phyloP scores from a whole-genome alignment of 2,329 filamentous ascomycete genomes.

The Diaporthe ampelina region DNA sequence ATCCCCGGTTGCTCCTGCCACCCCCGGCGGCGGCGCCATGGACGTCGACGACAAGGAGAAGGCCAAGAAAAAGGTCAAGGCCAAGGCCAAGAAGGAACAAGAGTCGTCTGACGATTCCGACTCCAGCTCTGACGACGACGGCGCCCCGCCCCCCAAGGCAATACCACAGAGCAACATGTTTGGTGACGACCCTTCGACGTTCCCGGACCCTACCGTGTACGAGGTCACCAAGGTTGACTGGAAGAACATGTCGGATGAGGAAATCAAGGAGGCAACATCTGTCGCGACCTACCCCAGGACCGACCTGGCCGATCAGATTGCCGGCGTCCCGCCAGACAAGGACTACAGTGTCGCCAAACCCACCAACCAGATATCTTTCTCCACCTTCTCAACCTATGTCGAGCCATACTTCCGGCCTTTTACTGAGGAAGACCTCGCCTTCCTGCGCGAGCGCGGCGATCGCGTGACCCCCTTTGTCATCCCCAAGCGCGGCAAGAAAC shows the following conservation, averaged over 20 bases:
- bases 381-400: slow-evolving; percentile 91
- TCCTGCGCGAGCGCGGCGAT: slow-evolving; percentile 91
- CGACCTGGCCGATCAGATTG: slow-evolving; percentile 87
- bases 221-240: slow-evolving; percentile 81
- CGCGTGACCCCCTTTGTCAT: slow-evolving; percentile 86
- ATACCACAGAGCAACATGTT: slow-evolving; percentile 88
- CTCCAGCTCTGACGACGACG: slow-evolving; percentile 70
- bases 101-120: slow-evolving; percentile 54
- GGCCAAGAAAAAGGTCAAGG: slow-evolving; percentile 54
- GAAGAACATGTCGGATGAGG: slow-evolving; percentile 84
- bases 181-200: slow-evolving; percentile 92
- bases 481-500: slow-evolving; percentile 84
- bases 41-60: slow-evolving; percentile 64
- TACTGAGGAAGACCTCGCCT: slow-evolving; percentile 93
- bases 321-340: slow-evolving; percentile 90
- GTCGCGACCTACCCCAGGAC: slow-evolving; percentile 86
- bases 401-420: slow-evolving; percentile 93
- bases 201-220: slow-evolving; percentile 92
- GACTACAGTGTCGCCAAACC: slow-evolving; percentile 97
- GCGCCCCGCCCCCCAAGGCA: slow-evolving; percentile 72
- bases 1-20: slow-evolving; percentile 66
- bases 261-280: slow-evolving; percentile 88
- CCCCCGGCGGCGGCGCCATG: slow-evolving; percentile 71
- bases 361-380: slow-evolving; percentile 92
- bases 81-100: slow-evolving; percentile 57